Evolutionary conservation across 257 asterid genomes (phyloP).

Genomic region (Orobanche coerulescens): DNA sequence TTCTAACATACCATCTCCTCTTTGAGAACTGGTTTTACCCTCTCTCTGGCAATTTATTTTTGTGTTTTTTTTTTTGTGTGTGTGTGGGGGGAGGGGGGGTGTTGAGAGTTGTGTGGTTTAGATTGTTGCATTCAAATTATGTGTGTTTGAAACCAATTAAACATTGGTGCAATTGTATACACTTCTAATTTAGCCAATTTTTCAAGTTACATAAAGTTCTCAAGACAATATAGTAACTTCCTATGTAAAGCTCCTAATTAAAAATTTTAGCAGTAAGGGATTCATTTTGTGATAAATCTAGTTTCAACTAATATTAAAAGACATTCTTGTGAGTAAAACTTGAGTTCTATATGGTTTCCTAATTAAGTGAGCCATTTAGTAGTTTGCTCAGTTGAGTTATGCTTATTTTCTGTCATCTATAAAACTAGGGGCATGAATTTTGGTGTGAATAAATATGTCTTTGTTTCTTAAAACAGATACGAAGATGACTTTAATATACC

Average conservation of each 20-base stretch:
- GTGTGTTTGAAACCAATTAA: background rate
- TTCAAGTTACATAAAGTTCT: background rate
- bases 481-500: no score
- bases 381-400: background rate
- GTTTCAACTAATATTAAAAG: background rate
- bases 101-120: background rate
- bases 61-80: no score
- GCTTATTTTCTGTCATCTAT: slow-evolving; percentile 3
- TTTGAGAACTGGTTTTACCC: background rate
- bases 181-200: background rate
- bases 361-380: background rate
- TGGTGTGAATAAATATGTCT: background rate
- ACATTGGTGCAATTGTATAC: background rate
- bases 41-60: background rate
- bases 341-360: background rate
- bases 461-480: no score
- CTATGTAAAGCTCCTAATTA: no score
- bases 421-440: background rate
- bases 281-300: no score
- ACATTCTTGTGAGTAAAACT: background rate
- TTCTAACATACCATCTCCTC: background rate
- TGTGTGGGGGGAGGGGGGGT: background rate
- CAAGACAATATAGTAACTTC: no score
- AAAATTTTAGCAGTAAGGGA: no score
- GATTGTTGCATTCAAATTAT: background rate